These are phyloP conservation scores for Flaveria brownii DNA, from an alignment of 129 eudicot genomes.

Conservation along the genomic window DNA sequence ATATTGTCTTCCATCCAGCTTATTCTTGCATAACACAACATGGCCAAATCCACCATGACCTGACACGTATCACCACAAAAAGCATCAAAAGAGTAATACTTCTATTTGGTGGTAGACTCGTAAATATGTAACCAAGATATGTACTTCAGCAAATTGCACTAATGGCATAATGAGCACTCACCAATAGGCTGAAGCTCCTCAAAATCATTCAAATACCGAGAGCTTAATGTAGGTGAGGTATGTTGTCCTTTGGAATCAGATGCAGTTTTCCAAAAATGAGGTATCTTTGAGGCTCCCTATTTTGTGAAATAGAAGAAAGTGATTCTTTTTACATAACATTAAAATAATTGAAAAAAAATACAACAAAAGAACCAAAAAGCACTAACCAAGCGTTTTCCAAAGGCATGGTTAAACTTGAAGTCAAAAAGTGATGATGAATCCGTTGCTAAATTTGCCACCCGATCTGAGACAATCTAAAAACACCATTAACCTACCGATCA, in stretches of 20 bases:
- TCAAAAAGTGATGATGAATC: constrained; percentile 60
- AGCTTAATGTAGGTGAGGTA: constrained; percentile 56
- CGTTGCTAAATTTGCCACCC: constrained; percentile 61
- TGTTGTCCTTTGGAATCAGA: constrained; percentile 59
- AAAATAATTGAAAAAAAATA: not conserved
- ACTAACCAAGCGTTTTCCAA: constrained; percentile 69
- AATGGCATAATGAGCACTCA: constrained; percentile 31
- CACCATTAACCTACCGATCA: constrained; percentile 30
- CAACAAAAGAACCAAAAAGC: constrained; percentile 13
- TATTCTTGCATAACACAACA: constrained; percentile 93
- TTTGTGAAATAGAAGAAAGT: constrained; percentile 8
- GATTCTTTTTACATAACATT: constrained; percentile 21
- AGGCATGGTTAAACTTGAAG: constrained; percentile 56
- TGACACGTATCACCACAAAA: constrained; percentile 30
- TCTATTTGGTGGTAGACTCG: constrained; percentile 17
- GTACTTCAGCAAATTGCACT: not conserved
- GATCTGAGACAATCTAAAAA: constrained; percentile 69
- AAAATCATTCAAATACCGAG: constrained; percentile 87
- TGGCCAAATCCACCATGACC: constrained; percentile 98
- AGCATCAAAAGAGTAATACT: constrained; percentile 12
- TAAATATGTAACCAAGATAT: constrained; percentile 6
- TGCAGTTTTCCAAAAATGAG: constrained; percentile 73
- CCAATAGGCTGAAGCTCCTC: constrained; percentile 94
- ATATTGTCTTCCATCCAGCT: constrained; percentile 94
- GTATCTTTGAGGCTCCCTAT: constrained; percentile 67